Percentiles rank a stretch among this genome's conserved stretches.
These are phyloP conservation scores for Eucalyptus melliodora DNA, from an alignment of 345 rosid genomes.

Conservation along the genomic window DNA sequence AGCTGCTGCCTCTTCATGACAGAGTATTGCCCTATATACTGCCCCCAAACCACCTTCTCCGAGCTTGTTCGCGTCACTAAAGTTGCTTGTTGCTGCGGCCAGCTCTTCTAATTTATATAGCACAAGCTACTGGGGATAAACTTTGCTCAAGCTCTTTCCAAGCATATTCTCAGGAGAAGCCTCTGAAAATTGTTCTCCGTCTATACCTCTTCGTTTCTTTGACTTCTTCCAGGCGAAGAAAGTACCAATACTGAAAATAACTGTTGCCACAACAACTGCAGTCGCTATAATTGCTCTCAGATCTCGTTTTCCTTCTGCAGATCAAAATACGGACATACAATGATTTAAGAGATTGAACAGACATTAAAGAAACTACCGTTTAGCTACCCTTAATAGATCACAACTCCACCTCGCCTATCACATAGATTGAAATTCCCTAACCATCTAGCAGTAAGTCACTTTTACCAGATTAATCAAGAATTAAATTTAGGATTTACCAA, in stretches of 20 bases:
- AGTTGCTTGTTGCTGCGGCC: conserved; percentile 15
- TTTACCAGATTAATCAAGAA: not conserved
- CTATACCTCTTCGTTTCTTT: not conserved
- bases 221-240: not conserved
- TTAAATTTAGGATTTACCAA: not conserved
- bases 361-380: not conserved
- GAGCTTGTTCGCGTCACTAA: conserved; percentile 14
- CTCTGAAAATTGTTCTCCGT: not conserved
- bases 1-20: not conserved
- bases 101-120: conserved; percentile 24
- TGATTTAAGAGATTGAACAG: not conserved
- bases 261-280: not conserved
- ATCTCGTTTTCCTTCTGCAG: not conserved
- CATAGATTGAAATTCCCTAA: not conserved
- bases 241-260: not conserved
- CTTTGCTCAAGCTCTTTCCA: not conserved
- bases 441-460: not conserved
- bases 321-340: not conserved
- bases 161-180: not conserved
- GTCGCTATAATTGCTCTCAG: not conserved
- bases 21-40: conserved; percentile 3
- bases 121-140: conserved; percentile 1
- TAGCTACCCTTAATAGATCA: not conserved
- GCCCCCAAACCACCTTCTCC: conserved; percentile 11
- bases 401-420: not conserved